These are phyloP conservation scores for Talaromyces marneffei DNA, from an alignment of 2,329 filamentous ascomycete species.

Conservation along the genomic window DNA sequence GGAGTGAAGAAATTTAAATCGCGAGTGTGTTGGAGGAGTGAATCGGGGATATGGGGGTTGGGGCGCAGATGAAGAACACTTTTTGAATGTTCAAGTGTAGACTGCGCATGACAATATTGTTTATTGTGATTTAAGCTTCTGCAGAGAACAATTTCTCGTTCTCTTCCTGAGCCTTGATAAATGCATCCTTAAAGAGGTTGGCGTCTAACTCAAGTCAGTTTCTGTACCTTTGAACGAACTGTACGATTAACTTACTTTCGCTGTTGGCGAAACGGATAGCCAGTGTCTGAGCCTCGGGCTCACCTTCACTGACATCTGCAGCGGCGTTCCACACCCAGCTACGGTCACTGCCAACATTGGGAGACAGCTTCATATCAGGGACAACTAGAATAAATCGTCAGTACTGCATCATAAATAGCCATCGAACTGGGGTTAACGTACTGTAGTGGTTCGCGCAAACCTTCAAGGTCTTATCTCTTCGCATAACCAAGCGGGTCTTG, in stretches of 20 bases:
- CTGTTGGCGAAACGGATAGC: slow-evolving; percentile 97
- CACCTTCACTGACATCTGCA: slow-evolving; percentile 95
- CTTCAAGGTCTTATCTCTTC: slow-evolving; percentile 98
- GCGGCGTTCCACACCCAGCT: slow-evolving; percentile 99
- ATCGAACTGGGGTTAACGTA: slow-evolving; percentile 45
- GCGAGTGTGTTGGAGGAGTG: slow-evolving; percentile 3
- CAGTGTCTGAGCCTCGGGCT: slow-evolving; percentile 90
- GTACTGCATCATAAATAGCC: background rate
- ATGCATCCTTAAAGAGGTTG: slow-evolving; percentile 95
- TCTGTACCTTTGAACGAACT: background rate
- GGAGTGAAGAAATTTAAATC: background rate
- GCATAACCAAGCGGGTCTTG: slow-evolving; percentile 97
- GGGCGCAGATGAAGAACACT: slow-evolving; percentile 5
- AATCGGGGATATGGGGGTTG: slow-evolving; percentile 5
- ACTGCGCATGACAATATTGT: background rate
- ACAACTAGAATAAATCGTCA: slow-evolving; percentile 57
- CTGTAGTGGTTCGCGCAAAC: slow-evolving; percentile 99
- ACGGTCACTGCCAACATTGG: slow-evolving; percentile 95
- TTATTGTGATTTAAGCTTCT: slow-evolving; percentile 35
- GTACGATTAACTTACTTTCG: slow-evolving; percentile 65
- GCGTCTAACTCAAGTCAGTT: slow-evolving; percentile 59
- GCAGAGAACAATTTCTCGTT: slow-evolving; percentile 79
- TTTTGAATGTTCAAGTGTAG: background rate
- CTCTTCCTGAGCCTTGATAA: slow-evolving; percentile 93
- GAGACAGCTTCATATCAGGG: slow-evolving; percentile 96